Conservation (phyloP, 2,329 filamentous ascomycete species). For the Fusarium subtropicale region DNA sequence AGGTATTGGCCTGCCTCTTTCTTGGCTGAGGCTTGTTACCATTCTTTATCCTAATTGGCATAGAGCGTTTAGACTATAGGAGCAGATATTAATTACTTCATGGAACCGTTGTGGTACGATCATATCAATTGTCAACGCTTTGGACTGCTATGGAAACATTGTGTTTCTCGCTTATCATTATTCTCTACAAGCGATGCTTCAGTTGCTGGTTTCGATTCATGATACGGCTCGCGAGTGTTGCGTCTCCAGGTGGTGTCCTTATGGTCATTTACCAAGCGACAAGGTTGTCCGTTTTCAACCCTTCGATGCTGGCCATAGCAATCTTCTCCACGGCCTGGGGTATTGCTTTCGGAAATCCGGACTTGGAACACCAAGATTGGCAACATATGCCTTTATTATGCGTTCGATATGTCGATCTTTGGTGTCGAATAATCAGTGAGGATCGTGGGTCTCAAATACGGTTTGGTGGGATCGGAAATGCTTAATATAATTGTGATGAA, state of each 20-base stretch:
- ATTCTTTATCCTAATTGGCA: neutral
- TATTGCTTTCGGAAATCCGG: neutral
- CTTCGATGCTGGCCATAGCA: neutral
- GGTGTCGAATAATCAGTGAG: neutral
- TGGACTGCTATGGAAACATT: slow-evolving; percentile 5
- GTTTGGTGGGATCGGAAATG: neutral
- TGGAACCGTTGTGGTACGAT: slow-evolving; percentile 3
- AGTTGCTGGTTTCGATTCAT: neutral
- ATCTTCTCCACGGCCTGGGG: neutral
- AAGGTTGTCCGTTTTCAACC: slow-evolving; percentile 1
- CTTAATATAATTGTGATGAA: neutral
- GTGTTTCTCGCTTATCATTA: slow-evolving; percentile 13
- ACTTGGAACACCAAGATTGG: neutral
- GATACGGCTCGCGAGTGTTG: neutral
- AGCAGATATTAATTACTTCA: neutral
- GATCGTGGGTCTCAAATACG: neutral
- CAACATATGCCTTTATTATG: neutral
- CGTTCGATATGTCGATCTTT: neutral
- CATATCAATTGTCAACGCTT: neutral
- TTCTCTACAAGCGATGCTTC: neutral
- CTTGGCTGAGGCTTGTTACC: neutral
- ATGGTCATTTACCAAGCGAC: neutral
- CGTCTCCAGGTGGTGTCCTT: neutral
- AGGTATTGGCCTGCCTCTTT: slow-evolving; percentile 1
- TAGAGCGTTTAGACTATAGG: neutral